Base-by-base conservation (phyloP, 345 rosid species). In the Rhizophora mangle region DNA sequence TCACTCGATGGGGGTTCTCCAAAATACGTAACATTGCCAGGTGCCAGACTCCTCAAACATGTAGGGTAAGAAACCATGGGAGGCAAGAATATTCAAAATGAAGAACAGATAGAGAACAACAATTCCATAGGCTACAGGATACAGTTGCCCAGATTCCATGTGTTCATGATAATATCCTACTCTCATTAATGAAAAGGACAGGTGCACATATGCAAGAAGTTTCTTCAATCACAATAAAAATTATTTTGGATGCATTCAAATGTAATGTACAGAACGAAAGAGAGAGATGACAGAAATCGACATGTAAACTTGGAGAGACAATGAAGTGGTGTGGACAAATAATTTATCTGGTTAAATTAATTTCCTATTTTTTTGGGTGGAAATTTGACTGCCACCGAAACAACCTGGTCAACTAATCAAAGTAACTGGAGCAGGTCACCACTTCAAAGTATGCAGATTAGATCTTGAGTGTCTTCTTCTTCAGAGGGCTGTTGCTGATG, bases 341-440 rank as follows among this genome's bases (percentile, higher is more conserved):
- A 27, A 62, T 58, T 62, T 63, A 18, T 37, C 72, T 37, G 34
- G 67, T 59, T 64, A 65, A 70, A 49, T 67, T 68, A n/a, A 64
- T 61, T 79, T 80, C 81, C 75, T 75, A 58, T 49, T 67, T 68
- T 31, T 31, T 51, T 70, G 60, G 30, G 67, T 53, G 72, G 62
- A 70, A 66, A 55, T 18, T 51, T 64, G 27, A 67, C 66, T 64
- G 66, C 67, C 76, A 71, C 78, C 70, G 43, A 74, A 63, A 64
- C 65, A 72, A 64, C 68, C 71, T 74, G 21, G 59, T 10, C 58
- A 53, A 65, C 60, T 56, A 56, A 56, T 8, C 60, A 56, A 43
- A 24, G 10, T 56, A 10, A 56, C 29, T 22, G 30, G 60, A 24
- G 60, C 16, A 27, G 60, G n/a, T 13, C 49, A 43, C 49, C 18